Evolutionary conservation across 2,329 filamentous ascomycete genomes (phyloP).

Genomic region (Arthrinium phaeospermum): DNA sequence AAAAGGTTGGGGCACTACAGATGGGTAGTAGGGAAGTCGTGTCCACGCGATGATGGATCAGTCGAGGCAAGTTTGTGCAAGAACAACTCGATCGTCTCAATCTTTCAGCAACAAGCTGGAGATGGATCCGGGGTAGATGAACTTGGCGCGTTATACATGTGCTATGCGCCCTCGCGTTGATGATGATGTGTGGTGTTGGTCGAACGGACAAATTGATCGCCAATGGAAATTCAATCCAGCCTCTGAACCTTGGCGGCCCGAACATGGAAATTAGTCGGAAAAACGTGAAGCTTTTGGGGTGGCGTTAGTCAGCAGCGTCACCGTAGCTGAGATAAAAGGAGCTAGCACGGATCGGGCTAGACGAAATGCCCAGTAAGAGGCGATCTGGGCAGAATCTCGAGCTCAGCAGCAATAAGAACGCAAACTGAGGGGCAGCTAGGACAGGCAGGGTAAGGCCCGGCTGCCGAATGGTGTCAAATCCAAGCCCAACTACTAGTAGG

Average conservation of each 20-base stretch:
- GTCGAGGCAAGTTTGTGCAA: not conserved
- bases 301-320: slow-evolving; percentile 8
- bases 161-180: not conserved
- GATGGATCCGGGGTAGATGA: not conserved
- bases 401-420: not conserved
- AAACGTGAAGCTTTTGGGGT: slow-evolving; percentile 10
- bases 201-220: not conserved
- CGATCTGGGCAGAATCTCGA: slow-evolving; percentile 8
- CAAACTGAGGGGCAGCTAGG: slow-evolving; percentile 2
- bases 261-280: slow-evolving; percentile 2
- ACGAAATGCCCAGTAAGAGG: not conserved
- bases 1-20: not conserved
- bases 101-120: not conserved
- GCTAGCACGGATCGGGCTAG: not conserved
- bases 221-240: slow-evolving; percentile 13
- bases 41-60: not conserved
- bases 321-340: not conserved
- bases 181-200: slow-evolving; percentile 7
- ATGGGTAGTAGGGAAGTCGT: not conserved
- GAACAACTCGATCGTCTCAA: not conserved
- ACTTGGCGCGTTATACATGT: not conserved
- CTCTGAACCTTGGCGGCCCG: slow-evolving; percentile 6
- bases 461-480: not conserved
- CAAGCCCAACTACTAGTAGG: not conserved
- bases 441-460: not conserved